Base-by-base conservation (phyloP, 2,329 filamentous ascomycete genomes). In the Neodidymelliopsis sp. region DNA sequence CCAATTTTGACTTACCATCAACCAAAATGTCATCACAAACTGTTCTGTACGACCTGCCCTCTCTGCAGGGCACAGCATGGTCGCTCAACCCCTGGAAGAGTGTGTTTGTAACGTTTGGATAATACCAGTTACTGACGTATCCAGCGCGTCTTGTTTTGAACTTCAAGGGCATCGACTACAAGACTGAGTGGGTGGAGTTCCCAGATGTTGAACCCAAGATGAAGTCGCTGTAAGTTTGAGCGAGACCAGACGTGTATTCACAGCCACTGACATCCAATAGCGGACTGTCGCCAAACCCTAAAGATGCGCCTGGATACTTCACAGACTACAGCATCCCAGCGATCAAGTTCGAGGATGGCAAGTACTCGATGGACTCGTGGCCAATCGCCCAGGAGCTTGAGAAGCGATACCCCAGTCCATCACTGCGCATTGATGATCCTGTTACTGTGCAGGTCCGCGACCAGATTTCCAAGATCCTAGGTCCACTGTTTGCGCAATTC, bases 71-170 rank as follows among this genome's bases (percentile, higher is more conserved):
- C 28, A 72, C 71, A 6, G 65, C 74, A 39, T 90, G 87, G 87
- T 87, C 85, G 1, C 72, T 82, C 34, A 90, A 90, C 65, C 82
- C 86, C 0, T 90, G 86, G 86, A 90, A 87, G 73, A 84, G 85
- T 87, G 72, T 60, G 69, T 67, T 22, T 15, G 16, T 8, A 4
- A n/a, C 13, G 2, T 2, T 22, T 3, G 5, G 10, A 9, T 4
- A 24, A 4, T 4, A n/a, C 4, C 1, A 11, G n/a, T 2, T 20
- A 27, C 53, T 60, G 13, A 51, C 33, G 11, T 1, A 3, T 6
- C 6, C 31, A 89, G 86, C 83, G 33, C 84, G 87, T 1, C 71
- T 90, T 46, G 65, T 81, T 2, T 73, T 90, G 33, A 90, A 89
- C 72, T 88, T 80, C 74, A 90, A 90, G 67, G 76, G 76, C 1